Percentiles rank a stretch among this genome's conserved stretches.
These are phyloP conservation scores for Ambrosiella xylebori DNA, from an alignment of 2,329 filamentous ascomycete species.

Conservation along the genomic window DNA sequence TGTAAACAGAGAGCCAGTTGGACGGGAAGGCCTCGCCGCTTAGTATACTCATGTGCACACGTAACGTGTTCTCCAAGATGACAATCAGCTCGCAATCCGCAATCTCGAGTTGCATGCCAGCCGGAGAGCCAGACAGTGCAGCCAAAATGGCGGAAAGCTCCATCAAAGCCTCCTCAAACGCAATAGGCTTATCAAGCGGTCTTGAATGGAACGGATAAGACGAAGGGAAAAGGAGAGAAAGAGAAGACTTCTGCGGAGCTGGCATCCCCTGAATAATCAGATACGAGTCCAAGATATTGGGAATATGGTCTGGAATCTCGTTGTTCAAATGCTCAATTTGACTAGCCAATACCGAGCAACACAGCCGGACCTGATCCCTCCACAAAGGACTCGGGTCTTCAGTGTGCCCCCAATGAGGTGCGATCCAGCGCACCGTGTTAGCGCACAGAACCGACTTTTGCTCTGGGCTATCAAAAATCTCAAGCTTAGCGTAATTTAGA, in stretches of 20 bases:
- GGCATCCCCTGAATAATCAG: slow-evolving; percentile 48
- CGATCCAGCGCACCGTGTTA: slow-evolving; percentile 79
- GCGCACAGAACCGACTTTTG: slow-evolving; percentile 56
- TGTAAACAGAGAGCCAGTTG: slow-evolving; percentile 81
- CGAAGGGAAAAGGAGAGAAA: slow-evolving; percentile 80
- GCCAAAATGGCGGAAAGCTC: slow-evolving; percentile 81
- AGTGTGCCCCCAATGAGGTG: slow-evolving; percentile 76
- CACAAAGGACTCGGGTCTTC: slow-evolving; percentile 65
- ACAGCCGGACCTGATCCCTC: slow-evolving; percentile 81
- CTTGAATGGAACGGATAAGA: slow-evolving; percentile 77
- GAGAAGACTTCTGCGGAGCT: slow-evolving; percentile 38
- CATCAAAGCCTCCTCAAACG: slow-evolving; percentile 72
- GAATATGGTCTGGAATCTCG: slow-evolving; percentile 75
- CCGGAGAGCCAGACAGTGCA: slow-evolving; percentile 55
- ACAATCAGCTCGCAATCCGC: slow-evolving; percentile 56
- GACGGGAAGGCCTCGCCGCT: slow-evolving; percentile 77
- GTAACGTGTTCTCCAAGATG: slow-evolving; percentile 61
- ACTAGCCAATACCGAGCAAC: slow-evolving; percentile 79
- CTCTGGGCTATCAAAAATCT: slow-evolving; percentile 64
- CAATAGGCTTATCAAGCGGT: slow-evolving; percentile 38
- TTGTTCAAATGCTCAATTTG: slow-evolving; percentile 63
- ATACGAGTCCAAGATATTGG: slow-evolving; percentile 83
- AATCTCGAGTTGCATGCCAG: slow-evolving; percentile 55
- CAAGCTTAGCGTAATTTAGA: slow-evolving; percentile 71
- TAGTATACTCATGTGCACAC: slow-evolving; percentile 77